Percentiles rank a stretch among this genome's conserved stretches.
These are phyloP conservation scores for Mycena galericulata DNA, from an alignment of 768 basidiomycete genomes.

Conservation along the genomic window DNA sequence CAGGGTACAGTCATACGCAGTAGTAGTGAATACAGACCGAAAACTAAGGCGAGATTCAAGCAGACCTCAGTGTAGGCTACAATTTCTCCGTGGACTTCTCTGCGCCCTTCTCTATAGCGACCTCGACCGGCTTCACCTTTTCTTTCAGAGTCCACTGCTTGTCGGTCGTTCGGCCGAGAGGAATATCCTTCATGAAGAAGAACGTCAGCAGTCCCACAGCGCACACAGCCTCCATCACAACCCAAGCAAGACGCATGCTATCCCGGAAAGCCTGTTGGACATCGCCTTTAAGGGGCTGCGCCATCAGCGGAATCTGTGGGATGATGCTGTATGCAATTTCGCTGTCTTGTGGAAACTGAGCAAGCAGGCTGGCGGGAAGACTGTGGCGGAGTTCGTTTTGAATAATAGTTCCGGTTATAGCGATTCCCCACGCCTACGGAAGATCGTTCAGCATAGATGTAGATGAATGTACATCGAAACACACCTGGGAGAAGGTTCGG, in stretches of 20 bases:
- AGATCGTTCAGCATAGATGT: background rate
- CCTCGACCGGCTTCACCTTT: background rate
- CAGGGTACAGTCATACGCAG: no score
- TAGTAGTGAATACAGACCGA: no score
- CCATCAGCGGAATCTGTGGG: background rate
- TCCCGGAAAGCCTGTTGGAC: background rate
- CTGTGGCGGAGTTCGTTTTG: background rate
- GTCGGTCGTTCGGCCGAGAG: background rate
- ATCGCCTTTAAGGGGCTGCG: background rate
- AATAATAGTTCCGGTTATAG: background rate
- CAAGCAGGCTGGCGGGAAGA: background rate
- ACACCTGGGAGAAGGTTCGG: background rate
- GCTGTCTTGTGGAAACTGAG: background rate
- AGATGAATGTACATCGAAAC: background rate
- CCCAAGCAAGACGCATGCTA: background rate
- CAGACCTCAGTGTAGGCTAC: no score
- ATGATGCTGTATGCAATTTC: background rate
- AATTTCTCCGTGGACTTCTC: no score
- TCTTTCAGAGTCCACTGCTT: background rate
- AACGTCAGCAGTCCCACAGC: background rate
- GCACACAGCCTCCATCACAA: background rate
- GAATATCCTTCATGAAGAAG: background rate
- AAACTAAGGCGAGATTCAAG: no score
- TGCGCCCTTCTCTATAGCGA: no score
- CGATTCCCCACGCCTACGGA: conserved; percentile 6